A percentile compares a stretch with the other conserved stretches of the same genome.
Conservation (phyloP, 2,329 filamentous ascomycete species). For the Ophiognomonia clavigignenti-juglandacearum region DNA sequence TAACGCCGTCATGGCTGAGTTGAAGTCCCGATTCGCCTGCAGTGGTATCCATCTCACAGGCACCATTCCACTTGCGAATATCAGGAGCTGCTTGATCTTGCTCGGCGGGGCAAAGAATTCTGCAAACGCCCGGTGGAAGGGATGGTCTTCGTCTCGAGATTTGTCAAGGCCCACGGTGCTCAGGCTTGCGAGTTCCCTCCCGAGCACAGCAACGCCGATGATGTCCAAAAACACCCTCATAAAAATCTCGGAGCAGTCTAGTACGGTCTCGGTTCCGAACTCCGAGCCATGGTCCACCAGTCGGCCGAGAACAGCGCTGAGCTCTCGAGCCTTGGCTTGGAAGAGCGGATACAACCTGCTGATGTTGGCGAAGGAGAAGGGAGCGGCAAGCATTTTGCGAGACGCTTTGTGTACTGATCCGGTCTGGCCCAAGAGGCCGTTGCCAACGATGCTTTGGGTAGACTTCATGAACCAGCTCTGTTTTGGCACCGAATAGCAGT, state of each 20-base stretch:
- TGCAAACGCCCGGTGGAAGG: constrained; percentile 27
- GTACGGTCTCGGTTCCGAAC: background rate
- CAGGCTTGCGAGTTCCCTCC: no score
- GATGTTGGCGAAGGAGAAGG: constrained; percentile 31
- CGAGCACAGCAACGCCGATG: constrained; percentile 29
- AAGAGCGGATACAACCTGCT: constrained; percentile 33
- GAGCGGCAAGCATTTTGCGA: constrained; percentile 28
- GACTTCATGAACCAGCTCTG: constrained; percentile 24
- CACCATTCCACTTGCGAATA: constrained; percentile 24
- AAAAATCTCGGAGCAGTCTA: constrained; percentile 17
- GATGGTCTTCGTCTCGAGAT: background rate
- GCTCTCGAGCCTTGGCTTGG: constrained; percentile 24
- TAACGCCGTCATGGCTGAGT: constrained; percentile 28
- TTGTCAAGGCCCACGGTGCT: constrained; percentile 26
- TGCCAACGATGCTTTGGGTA: constrained; percentile 17
- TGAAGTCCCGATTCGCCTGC: constrained; percentile 32
- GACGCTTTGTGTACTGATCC: constrained; percentile 29
- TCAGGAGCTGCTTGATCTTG: constrained; percentile 24
- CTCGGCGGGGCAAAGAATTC: constrained; percentile 26
- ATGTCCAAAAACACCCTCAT: constrained; percentile 21
- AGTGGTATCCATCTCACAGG: constrained; percentile 30
- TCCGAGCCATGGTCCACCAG: no score
- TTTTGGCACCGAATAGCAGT: constrained; percentile 35
- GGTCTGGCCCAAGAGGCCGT: constrained; percentile 32
- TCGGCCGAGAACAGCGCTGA: constrained; percentile 16